Conservation (phyloP, 371 early-diverging fungal genomes). For the Rhizopus sp. region DNA sequence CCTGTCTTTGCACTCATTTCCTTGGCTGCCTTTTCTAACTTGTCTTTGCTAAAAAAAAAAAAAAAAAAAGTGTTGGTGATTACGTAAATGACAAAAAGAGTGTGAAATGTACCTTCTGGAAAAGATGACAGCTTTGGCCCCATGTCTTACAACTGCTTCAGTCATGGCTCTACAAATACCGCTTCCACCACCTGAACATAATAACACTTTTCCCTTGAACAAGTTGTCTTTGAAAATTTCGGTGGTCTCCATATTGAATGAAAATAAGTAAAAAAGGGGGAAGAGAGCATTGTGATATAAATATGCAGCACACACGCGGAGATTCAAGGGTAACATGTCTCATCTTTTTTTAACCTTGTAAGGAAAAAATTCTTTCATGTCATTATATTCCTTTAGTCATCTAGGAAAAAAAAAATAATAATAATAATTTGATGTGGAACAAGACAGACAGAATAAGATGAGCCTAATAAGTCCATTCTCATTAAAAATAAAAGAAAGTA, state of each 20-base stretch:
- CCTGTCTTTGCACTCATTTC: slow-evolving; percentile 66
- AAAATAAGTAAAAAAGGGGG: neutral
- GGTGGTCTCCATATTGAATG: slow-evolving; percentile 35
- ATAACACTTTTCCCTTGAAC: slow-evolving; percentile 45
- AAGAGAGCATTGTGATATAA: neutral
- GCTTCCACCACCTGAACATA: slow-evolving; percentile 58
- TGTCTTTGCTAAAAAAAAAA: slow-evolving; percentile 33
- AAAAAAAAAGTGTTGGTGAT: neutral
- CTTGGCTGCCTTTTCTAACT: slow-evolving; percentile 71
- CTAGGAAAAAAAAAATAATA: neutral
- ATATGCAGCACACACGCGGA: neutral
- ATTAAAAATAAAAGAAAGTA: no score
- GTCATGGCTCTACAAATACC: slow-evolving; percentile 85
- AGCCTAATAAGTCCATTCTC: neutral
- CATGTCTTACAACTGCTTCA: slow-evolving; percentile 77
- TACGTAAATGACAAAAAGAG: neutral
- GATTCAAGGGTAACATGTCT: neutral
- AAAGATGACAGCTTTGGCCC: slow-evolving; percentile 70
- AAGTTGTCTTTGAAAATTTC: slow-evolving; percentile 44
- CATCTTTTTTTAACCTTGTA: neutral
- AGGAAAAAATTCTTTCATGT: neutral
- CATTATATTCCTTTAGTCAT: no score
- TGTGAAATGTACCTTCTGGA: slow-evolving; percentile 54
- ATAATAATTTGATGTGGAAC: no score
- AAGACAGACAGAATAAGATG: neutral